These are phyloP conservation scores for Trichoderma erinaceum DNA, from an alignment of 495 filamentous ascomycete genomes.

Conservation along the genomic window DNA sequence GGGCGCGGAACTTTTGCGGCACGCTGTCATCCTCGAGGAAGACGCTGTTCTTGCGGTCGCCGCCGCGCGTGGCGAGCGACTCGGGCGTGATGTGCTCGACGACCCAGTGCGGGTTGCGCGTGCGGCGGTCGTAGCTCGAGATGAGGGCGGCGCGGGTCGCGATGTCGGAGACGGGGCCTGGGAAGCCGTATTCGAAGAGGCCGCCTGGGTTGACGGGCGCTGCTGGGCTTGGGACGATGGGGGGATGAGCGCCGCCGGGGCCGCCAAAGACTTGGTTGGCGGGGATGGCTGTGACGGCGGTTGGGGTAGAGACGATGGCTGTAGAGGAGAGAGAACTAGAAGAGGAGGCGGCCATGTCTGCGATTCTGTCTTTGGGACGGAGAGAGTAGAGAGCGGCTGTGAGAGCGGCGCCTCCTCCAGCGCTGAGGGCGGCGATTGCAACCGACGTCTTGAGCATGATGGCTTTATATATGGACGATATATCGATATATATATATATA, in stretches of 20 bases:
- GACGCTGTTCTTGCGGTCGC: conserved; percentile 73
- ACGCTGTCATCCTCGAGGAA: conserved; percentile 79
- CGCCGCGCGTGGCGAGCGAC: conserved; percentile 66
- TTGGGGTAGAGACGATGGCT: conserved; percentile 24
- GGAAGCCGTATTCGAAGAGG: conserved; percentile 95
- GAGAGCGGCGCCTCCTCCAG: conserved; percentile 78
- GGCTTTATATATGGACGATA: not conserved
- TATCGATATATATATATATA: not conserved
- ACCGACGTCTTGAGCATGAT: conserved; percentile 83
- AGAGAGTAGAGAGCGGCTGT: conserved; percentile 70
- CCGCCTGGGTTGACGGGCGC: conserved; percentile 76
- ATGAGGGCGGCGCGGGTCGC: conserved; percentile 65
- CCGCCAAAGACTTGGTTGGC: conserved; percentile 21
- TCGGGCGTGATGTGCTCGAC: conserved; percentile 94
- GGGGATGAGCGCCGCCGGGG: conserved; percentile 5
- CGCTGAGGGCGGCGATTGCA: conserved; percentile 81
- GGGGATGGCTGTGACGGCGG: conserved; percentile 21
- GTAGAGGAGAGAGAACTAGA: conserved; percentile 29
- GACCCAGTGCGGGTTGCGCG: conserved; percentile 90
- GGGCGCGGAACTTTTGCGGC: conserved; percentile 81
- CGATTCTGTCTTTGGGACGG: conserved; percentile 46
- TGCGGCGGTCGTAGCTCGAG: conserved; percentile 85
- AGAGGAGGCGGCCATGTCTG: conserved; percentile 37
- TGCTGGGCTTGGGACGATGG: conserved; percentile 10
- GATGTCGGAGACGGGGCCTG: conserved; percentile 81